Evolutionary conservation across 306 rosid species (phyloP), one percentile per base, ranked within the genome.

Genomic region (Quillaja saponaria): DNA sequence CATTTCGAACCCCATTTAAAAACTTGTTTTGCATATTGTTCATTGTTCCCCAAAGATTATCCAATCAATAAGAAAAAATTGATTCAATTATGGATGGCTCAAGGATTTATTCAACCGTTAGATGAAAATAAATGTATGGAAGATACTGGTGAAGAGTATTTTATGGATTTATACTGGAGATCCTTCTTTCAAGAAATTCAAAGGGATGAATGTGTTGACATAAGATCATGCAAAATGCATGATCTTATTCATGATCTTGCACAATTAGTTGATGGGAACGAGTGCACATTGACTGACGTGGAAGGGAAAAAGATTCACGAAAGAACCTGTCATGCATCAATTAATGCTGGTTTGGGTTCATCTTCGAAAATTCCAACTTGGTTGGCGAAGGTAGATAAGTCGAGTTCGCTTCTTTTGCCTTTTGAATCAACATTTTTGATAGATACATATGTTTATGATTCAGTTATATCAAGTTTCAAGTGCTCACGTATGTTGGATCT

Each of bases 201-300:
- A 7, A 5, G 1, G 0, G 49, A 73, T 48, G 53, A 17, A 2
- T 12, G 0, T 3, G 74, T 71, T 4, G 45, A 17, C 0, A 18
- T 76, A 49, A 2, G 0, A 3, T 8, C 34, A 1, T 81, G 55
- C 54, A 71, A 66, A 47, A 60, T 76, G 35, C 70, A 60, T 1
- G 64, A 49, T 15, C 71, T 70, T 13, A 73, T 83, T 33, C 76
- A 76, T 72, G 80, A 76, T 34, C 68, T 83, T 13, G 69, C 85
- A 63, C 25, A 0, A 4, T 25, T 8, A 3, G 52, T 73, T 14
- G 58, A 12, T 7, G 63, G 75, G 12, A n/a, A 9, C 0, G 66
- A 67, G 28, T 55, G 35, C 18, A 5, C 7, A 0, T 13, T 21
- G 18, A 4, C 39, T 34, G 53, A 35, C 7, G 48, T 7, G 44